Percentiles rank a stretch among this genome's conserved stretches.
These are phyloP conservation scores for Ascochyta lentis DNA, from an alignment of 2,329 filamentous ascomycete genomes.

Conservation along the genomic window DNA sequence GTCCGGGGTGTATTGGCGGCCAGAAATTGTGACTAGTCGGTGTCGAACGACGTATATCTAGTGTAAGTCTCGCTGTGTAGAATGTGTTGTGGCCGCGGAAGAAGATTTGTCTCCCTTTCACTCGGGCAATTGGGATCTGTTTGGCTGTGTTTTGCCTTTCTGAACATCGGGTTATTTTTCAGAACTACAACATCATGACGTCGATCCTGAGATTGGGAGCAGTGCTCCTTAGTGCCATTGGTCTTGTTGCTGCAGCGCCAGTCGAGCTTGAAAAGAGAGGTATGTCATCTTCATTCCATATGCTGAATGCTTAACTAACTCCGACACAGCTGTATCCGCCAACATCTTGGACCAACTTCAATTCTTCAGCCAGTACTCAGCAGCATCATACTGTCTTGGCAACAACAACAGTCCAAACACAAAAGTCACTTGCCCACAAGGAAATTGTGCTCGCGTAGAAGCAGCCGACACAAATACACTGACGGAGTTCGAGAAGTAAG, in stretches of 20 bases:
- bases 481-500: constrained; percentile 58
- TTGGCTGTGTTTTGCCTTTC: constrained; percentile 1
- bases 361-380: constrained; percentile 60
- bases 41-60: constrained; percentile 10
- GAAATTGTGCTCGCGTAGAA: constrained; percentile 58
- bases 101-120: constrained; percentile 1
- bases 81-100: constrained; percentile 1
- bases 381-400: constrained; percentile 59
- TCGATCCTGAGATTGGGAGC: constrained; percentile 27
- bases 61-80: constrained; percentile 1
- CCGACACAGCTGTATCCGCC: constrained; percentile 46
- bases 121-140: neutral
- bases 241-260: constrained; percentile 34
- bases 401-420: constrained; percentile 56
- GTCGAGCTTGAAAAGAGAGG: constrained; percentile 39
- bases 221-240: constrained; percentile 28
- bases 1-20: constrained; percentile 4
- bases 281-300: constrained; percentile 14
- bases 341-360: constrained; percentile 51
- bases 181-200: constrained; percentile 18
- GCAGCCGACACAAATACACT: constrained; percentile 54
- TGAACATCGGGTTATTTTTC: neutral
- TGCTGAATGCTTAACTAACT: neutral
- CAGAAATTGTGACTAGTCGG: constrained; percentile 2
- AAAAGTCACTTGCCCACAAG: constrained; percentile 53